Percentiles rank a stretch among this genome's conserved stretches.
Evolutionary conservation across 1,139 yeast genomes (phyloP).

Genomic region (Entelexis paramagnoliae): DNA sequence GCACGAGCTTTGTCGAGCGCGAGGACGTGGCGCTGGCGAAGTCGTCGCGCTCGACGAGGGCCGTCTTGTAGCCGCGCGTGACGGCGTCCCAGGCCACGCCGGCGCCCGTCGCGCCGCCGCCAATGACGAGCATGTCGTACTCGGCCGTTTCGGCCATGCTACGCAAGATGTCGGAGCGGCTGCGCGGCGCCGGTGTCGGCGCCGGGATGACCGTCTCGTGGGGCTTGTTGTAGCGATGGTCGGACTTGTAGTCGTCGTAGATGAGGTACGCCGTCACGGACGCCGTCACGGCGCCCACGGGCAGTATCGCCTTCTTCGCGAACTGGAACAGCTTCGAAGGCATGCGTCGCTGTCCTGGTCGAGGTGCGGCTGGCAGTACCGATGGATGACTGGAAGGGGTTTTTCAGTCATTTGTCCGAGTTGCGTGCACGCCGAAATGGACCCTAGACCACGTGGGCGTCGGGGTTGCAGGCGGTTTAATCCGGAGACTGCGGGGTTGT

Average conservation of each 20-base stretch:
- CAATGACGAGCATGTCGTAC: constrained; percentile 74
- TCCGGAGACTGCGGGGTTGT: constrained; percentile 6
- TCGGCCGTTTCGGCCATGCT: constrained; percentile 23
- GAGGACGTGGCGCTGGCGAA: constrained; percentile 90
- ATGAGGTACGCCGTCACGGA: constrained; percentile 23
- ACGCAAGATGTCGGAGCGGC: constrained; percentile 25
- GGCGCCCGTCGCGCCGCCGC: constrained; percentile 95
- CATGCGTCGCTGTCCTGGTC: not conserved
- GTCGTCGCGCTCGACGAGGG: constrained; percentile 76
- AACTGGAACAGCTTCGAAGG: constrained; percentile 13
- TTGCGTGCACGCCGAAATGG: constrained; percentile 1
- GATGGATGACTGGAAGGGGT: not conserved
- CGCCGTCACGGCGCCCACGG: constrained; percentile 22
- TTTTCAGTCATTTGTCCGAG: constrained; percentile 2
- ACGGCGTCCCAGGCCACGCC: constrained; percentile 90
- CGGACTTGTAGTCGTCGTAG: constrained; percentile 24
- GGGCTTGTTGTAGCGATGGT: constrained; percentile 24
- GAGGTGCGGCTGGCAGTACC: not conserved
- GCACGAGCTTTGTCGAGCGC: constrained; percentile 93
- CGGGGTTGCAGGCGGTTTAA: not conserved
- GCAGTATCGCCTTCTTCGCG: constrained; percentile 22
- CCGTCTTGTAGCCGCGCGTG: constrained; percentile 81
- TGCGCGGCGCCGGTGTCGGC: constrained; percentile 26
- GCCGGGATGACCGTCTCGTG: constrained; percentile 24
- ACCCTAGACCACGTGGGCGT: not conserved